A percentile compares a stretch with the other conserved stretches of the same genome.
phyloP scores from a whole-genome alignment of 192 early-diverging fungal genomes.

The Ramicandelaber brevisporus region DNA sequence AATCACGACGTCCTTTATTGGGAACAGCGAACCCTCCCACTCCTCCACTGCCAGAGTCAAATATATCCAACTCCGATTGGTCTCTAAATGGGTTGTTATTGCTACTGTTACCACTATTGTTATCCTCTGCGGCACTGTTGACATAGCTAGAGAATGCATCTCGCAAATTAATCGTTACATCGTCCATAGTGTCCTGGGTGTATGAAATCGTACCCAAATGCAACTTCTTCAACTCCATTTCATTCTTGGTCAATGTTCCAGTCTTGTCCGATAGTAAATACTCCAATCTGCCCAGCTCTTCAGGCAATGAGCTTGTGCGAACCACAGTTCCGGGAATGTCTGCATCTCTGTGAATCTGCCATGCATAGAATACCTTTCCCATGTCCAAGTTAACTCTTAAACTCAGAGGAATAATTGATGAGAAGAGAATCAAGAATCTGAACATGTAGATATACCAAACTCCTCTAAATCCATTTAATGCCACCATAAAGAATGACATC shows the following conservation, averaged over 20 bases:
- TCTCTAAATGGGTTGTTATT: neutral
- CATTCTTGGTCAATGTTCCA: conserved; percentile 84
- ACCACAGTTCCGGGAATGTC: conserved; percentile 73
- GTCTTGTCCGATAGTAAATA: conserved; percentile 90
- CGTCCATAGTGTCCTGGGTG: conserved; percentile 69
- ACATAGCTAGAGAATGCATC: neutral
- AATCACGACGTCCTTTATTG: conserved; percentile 46
- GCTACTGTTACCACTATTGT: neutral
- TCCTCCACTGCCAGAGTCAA: neutral
- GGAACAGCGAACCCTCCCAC: conserved; percentile 3
- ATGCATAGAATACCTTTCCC: conserved; percentile 83
- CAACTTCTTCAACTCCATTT: conserved; percentile 87
- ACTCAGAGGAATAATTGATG: conserved; percentile 87
- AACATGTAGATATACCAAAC: conserved; percentile 79
- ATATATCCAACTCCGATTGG: too few relatives aligned
- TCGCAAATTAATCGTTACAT: conserved; percentile 27
- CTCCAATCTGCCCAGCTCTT: conserved; percentile 82
- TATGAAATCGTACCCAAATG: conserved; percentile 94
- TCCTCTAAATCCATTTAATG: conserved; percentile 65
- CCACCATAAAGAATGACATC: conserved; percentile 67
- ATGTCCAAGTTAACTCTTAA: conserved; percentile 88
- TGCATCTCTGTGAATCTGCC: conserved; percentile 64
- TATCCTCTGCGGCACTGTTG: neutral
- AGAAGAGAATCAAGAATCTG: conserved; percentile 85
- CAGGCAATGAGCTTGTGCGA: conserved; percentile 81